Percentiles rank a stretch among this genome's conserved stretches.
These are phyloP conservation scores for Cladophialophora yegresii DNA, from an alignment of 2,329 filamentous ascomycete genomes.

Conservation along the genomic window DNA sequence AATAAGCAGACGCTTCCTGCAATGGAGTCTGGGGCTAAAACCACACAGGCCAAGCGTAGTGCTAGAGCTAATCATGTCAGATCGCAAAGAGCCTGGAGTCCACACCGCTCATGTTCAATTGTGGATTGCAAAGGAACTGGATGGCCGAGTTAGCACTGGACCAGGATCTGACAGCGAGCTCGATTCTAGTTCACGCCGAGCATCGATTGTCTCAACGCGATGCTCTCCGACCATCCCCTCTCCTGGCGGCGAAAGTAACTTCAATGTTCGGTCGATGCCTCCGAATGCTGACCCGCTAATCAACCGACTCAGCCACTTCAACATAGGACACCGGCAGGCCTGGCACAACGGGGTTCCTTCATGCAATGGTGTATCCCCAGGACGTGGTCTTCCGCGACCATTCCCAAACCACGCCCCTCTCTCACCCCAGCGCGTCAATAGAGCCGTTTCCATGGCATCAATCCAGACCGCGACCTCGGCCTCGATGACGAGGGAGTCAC, in stretches of 20 bases:
- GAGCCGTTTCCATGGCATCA: neutral
- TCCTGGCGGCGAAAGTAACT: neutral
- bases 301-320: neutral
- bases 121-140: constrained; percentile 2
- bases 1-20: neutral
- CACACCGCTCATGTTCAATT: neutral
- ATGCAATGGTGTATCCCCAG: neutral
- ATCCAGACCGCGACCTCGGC: neutral
- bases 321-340: neutral
- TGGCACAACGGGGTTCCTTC: neutral
- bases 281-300: neutral
- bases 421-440: neutral
- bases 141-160: neutral
- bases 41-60: neutral
- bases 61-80: neutral
- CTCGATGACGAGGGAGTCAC: neutral
- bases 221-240: neutral
- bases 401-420: neutral
- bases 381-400: neutral
- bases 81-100: neutral
- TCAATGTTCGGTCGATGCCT: neutral
- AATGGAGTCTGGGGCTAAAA: neutral
- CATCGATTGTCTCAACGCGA: neutral
- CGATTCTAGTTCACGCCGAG: neutral
- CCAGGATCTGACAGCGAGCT: constrained; percentile 1